phyloP scores from a whole-genome alignment of 768 basidiomycete species.

The Holtermanniella nyarrowii region DNA sequence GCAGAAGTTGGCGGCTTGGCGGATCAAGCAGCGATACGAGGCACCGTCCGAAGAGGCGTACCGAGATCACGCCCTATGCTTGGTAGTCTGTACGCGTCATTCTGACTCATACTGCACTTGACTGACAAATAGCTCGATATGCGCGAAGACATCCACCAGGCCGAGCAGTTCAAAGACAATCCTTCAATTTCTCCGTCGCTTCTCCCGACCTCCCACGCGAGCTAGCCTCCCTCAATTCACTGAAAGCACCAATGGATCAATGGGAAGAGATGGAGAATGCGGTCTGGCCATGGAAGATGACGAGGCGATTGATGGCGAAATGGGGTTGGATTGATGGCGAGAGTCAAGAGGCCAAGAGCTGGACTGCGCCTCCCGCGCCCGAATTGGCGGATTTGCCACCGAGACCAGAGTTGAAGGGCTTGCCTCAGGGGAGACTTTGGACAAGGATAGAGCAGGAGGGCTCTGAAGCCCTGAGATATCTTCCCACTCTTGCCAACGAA shows the following conservation, averaged over 20 bases:
- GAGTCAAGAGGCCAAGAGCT: background rate
- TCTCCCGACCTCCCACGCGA: background rate
- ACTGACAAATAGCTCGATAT: background rate
- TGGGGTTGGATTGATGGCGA: background rate
- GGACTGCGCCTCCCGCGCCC: background rate
- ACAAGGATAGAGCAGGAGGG: constrained; percentile 17
- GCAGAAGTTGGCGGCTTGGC: background rate
- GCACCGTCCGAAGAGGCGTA: constrained; percentile 6
- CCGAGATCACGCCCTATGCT: constrained; percentile 9
- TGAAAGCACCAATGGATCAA: background rate
- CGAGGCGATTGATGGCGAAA: background rate
- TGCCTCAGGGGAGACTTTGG: constrained; percentile 9
- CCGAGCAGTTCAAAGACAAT: background rate
- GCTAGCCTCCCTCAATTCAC: background rate
- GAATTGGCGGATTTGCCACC: background rate
- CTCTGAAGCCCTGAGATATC: constrained; percentile 18
- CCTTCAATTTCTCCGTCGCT: background rate
- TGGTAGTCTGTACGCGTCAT: background rate
- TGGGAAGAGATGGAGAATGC: background rate
- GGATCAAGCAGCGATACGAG: background rate
- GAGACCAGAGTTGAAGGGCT: background rate
- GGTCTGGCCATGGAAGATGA: background rate
- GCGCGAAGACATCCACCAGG: background rate
- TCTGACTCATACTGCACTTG: background rate
- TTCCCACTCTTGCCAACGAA: constrained; percentile 25